Evolutionary conservation across 805 yeast species (phyloP).

Genomic region (Metschnikowia picachoensis): DNA sequence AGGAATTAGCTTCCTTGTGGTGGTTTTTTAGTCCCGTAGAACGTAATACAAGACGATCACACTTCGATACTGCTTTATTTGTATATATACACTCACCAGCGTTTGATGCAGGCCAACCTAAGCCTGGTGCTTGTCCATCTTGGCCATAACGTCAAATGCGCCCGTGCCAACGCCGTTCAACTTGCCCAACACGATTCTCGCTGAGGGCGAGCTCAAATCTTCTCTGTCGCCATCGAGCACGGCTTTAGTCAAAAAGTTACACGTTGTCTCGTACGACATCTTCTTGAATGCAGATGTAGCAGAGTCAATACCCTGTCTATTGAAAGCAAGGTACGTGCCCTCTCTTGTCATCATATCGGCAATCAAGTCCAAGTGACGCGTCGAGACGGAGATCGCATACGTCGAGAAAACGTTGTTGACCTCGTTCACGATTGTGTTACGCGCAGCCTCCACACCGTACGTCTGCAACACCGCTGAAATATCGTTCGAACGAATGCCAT

Average conservation of each 20-base stretch:
- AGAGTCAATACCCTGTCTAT: conserved; percentile 96
- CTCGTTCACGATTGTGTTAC: conserved; percentile 95
- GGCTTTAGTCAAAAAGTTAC: conserved; percentile 94
- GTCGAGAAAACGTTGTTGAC: conserved; percentile 93
- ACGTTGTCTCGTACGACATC: conserved; percentile 98
- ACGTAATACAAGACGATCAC: too few species aligned
- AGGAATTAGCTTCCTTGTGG: too few species aligned
- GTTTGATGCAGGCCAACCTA: not conserved
- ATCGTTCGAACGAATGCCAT: conserved; percentile 88
- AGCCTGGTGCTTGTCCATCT: conserved; percentile 10
- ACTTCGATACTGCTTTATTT: too few species aligned
- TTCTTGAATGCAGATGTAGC: conserved; percentile 95
- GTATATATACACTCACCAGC: too few species aligned
- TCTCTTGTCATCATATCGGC: conserved; percentile 99
- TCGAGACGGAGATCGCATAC: conserved; percentile 89
- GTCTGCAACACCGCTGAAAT: conserved; percentile 84
- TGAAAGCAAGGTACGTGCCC: conserved; percentile 94
- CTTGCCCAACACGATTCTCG: conserved; percentile 89
- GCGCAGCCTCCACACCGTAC: conserved; percentile 98
- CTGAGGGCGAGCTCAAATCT: conserved; percentile 85
- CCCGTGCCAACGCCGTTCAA: conserved; percentile 94
- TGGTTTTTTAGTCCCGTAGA: too few species aligned
- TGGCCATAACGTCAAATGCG: conserved; percentile 73
- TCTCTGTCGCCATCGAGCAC: conserved; percentile 90
- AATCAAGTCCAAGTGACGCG: conserved; percentile 91